phyloP scores from a whole-genome alignment of 192 early-diverging fungal species.

The Spinellus fusiger region DNA sequence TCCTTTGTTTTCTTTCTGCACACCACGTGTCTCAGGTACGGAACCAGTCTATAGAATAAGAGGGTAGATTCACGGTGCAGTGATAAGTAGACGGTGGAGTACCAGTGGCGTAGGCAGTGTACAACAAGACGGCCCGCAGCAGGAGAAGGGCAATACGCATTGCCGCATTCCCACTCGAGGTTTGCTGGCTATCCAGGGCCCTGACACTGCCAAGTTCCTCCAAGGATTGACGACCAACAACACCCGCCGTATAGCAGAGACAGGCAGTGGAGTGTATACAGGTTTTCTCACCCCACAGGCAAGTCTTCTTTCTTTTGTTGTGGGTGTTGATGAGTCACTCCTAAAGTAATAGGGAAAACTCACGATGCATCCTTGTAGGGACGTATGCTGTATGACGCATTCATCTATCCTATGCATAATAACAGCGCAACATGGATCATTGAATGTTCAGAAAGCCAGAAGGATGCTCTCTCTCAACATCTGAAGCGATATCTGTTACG shows the following conservation, averaged over 20 bases:
- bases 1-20: too few species aligned
- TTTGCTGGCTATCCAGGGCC: slow-evolving; percentile 61
- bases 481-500: slow-evolving; percentile 76
- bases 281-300: slow-evolving; percentile 79
- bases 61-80: too few species aligned
- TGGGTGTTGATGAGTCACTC: not conserved
- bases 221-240: slow-evolving; percentile 91
- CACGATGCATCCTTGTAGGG: slow-evolving; percentile 47
- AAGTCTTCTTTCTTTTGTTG: too few species aligned
- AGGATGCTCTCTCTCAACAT: slow-evolving; percentile 50
- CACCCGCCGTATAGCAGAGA: slow-evolving; percentile 61
- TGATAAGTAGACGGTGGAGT: too few species aligned
- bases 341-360: not conserved
- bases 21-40: too few species aligned
- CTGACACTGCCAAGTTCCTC: slow-evolving; percentile 76
- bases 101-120: too few species aligned
- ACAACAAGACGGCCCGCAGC: not conserved
- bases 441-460: slow-evolving; percentile 62
- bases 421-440: slow-evolving; percentile 60
- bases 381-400: slow-evolving; percentile 81
- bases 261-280: slow-evolving; percentile 72
- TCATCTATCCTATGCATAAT: slow-evolving; percentile 73
- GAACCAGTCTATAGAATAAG: too few species aligned
- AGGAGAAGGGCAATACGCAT: slow-evolving; percentile 27
- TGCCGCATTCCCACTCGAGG: slow-evolving; percentile 50